Base-by-base conservation (phyloP, 441 rosid genomes). In the Pelargonium fulgidum region DNA sequence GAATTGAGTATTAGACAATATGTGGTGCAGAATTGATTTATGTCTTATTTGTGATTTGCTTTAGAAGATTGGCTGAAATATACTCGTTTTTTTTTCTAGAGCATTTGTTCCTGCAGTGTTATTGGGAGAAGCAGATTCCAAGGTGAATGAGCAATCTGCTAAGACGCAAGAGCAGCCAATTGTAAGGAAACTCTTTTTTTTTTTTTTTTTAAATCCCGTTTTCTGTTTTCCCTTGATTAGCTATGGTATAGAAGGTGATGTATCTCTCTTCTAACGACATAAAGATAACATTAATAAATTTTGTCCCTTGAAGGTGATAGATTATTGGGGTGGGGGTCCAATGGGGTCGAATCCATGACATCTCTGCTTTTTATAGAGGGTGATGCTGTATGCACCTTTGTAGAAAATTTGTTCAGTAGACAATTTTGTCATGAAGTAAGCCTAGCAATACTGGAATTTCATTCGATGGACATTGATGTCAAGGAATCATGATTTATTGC, bases 31-130 rank as follows among this genome's bases (percentile, higher is more conserved):
- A 62, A 10, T 20, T 59, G 63, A 59, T 59, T 22, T 59, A 59
- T 24, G 63, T 59, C 16, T 20, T 2, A 20, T 20, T 59, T 59
- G 22, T 19, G 22, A 19, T 59, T 22, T 22, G 14, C 10, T 24
- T 20, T 12, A 20, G 63, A 59, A 20, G 63, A 59, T 22, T 26
- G 26, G 14, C 63, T 59, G 26, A 22, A 56, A 26, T 58, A 22
- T 77, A 22, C 64, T 24, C 78, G 58, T 80, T 78, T 74, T 74
- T 74, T 74, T 67, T 67, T 70, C 62, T 75, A 95, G 99, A 85
- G 98, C 98, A 80, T 95, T 92, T 84, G 98, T 92, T 81, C 99
- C 99, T 66, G 98, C 98, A 68, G 98, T 95, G 67, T 79, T 95
- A 73, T 78, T 95, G 82, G 99, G 94, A 75, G 99, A 95, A 82